Evolutionary conservation across 306 rosid species (phyloP).

Genomic region (Prunus salicina): DNA sequence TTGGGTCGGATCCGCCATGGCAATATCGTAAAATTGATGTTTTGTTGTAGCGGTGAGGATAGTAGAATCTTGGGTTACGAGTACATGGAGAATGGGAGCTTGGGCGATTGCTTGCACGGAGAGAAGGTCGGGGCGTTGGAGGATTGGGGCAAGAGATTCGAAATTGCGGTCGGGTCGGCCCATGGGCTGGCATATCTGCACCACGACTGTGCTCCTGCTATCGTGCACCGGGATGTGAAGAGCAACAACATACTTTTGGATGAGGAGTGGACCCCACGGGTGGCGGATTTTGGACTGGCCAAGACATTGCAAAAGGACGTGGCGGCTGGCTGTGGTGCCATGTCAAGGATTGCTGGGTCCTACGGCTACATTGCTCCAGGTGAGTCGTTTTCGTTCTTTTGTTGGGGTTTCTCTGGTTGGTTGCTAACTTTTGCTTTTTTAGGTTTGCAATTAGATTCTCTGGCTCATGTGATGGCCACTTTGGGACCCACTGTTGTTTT

Average conservation of each 20-base stretch:
- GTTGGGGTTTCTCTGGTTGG: not conserved
- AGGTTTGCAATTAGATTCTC: too few relatives aligned
- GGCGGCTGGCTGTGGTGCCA: constrained; percentile 19
- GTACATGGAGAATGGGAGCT: constrained; percentile 76
- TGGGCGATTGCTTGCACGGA: constrained; percentile 66
- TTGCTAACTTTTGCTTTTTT: not conserved
- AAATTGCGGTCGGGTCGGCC: constrained; percentile 64
- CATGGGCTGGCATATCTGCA: constrained; percentile 73
- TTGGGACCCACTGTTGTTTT: not conserved
- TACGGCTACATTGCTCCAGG: constrained; percentile 91
- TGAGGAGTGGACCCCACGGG: constrained; percentile 49
- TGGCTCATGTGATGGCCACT: not conserved
- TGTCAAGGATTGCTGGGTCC: constrained; percentile 77
- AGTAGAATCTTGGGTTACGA: constrained; percentile 62
- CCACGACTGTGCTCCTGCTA: constrained; percentile 67
- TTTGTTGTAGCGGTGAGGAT: constrained; percentile 59
- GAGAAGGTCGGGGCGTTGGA: constrained; percentile 31
- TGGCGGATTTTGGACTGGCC: constrained; percentile 86
- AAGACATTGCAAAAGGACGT: constrained; percentile 45
- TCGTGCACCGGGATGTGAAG: constrained; percentile 86
- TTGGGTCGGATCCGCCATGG: constrained; percentile 73
- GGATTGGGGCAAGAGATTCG: constrained; percentile 52
- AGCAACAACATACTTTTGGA: constrained; percentile 82
- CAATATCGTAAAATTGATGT: constrained; percentile 69
- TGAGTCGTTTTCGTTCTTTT: not conserved